phyloP scores from a whole-genome alignment of 805 yeast genomes.

The Lachancea fermentati region DNA sequence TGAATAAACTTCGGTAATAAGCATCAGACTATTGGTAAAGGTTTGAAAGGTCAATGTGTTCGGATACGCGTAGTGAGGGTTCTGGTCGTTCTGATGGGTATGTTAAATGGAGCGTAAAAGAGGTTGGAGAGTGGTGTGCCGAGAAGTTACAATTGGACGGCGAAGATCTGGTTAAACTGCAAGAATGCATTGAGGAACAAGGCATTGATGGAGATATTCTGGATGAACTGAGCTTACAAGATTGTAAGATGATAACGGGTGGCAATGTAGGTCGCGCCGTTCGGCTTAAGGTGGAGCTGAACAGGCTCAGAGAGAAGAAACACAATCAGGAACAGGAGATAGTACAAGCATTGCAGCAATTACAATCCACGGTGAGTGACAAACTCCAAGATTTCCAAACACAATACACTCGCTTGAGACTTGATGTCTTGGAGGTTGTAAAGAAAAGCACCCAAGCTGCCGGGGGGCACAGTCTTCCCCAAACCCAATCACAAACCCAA shows the following conservation, averaged over 20 bases:
- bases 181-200: slow-evolving; percentile 15
- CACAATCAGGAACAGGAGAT: slow-evolving; percentile 31
- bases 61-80: neutral
- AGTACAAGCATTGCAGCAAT: slow-evolving; percentile 22
- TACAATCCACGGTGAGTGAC: slow-evolving; percentile 23
- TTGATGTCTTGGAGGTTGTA: slow-evolving; percentile 28
- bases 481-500: neutral
- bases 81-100: slow-evolving; percentile 7
- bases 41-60: neutral
- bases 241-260: slow-evolving; percentile 70
- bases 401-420: slow-evolving; percentile 26
- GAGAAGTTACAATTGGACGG: slow-evolving; percentile 14
- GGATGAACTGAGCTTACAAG: slow-evolving; percentile 61
- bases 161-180: slow-evolving; percentile 12
- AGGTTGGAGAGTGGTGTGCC: slow-evolving; percentile 24
- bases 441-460: slow-evolving; percentile 12
- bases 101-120: slow-evolving; percentile 22
- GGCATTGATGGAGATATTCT: slow-evolving; percentile 53
- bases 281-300: slow-evolving; percentile 51
- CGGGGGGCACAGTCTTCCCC: slow-evolving; percentile 6
- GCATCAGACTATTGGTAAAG: neutral
- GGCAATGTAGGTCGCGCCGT: slow-evolving; percentile 49
- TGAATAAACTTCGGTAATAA: too few species aligned
- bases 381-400: slow-evolving; percentile 29
- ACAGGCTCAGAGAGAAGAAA: slow-evolving; percentile 36